Evolutionary conservation across 1,139 yeast species (phyloP), one percentile per base, ranked within the genome.

Genomic region (Lizanozyma gosingica): DNA sequence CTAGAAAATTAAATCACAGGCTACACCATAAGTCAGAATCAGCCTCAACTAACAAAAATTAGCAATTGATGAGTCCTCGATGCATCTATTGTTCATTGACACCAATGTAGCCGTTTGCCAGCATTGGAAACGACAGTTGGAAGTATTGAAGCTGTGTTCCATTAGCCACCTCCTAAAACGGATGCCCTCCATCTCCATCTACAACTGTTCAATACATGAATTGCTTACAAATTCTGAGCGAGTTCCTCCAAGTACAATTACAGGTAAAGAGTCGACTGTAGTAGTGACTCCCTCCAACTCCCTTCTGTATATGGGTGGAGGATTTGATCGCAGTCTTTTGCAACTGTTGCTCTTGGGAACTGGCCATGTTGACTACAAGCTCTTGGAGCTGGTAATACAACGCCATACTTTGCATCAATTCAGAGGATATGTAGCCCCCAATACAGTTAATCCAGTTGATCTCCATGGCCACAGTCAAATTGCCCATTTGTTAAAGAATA

Each of bases 301-400:
- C 15, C 39, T 45, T 3, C 40, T 44, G 29, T 48, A 43, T 29
- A 49, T 51, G 54, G 51, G 51, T 4, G 50, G 43, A 2, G 54
- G 54, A 15, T 49, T 46, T 39, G 54, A 51, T 36, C 43, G 45
- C 35, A 45, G 45, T 35, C 41, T 49, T 15, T 42, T 45, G 4
- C 47, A 45, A 34, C 35, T 46, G 16, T 39, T 37, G 8, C 37
- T 34, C 2, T 38, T 32, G 14, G 18, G 29, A 22, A 22, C 29
- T 6, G 29, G 14, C 9, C 29, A 37, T 22, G 6, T 11, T 22
- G 29, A 22, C 39, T 44, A 43, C 32, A 36, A 45, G 33, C 14
- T 3, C 6, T 36, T 47, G 18, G 47, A 49, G 37, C 37, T 27
- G 11, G 36, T 15, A 3, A 35, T 49, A 15, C 50, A 49, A 36